phyloP scores from a whole-genome alignment of 352 stramenopile genomes.

The Phytophthora palmivora region DNA sequence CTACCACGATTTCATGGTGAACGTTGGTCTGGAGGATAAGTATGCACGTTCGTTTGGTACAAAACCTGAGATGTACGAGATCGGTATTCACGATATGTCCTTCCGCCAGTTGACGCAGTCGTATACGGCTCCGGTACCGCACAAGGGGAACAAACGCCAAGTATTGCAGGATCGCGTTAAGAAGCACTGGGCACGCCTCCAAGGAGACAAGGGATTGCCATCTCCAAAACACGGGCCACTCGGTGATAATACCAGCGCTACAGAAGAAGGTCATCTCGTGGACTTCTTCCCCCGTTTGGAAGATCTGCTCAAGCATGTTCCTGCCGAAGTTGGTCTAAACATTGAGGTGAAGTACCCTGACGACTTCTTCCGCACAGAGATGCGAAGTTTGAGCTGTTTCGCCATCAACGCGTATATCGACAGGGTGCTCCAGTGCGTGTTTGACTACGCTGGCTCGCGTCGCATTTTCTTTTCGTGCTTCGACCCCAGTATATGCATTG shows the following conservation, averaged over 20 bases:
- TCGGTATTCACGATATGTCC: conserved; percentile 76
- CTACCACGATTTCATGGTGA: conserved; percentile 84
- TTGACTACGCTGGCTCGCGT: conserved; percentile 62
- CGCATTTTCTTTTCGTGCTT: conserved; percentile 89
- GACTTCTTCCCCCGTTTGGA: conserved; percentile 77
- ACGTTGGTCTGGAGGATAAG: conserved; percentile 70
- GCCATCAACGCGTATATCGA: conserved; percentile 83
- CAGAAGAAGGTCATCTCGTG: conserved; percentile 62
- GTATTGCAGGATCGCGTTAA: conserved; percentile 59
- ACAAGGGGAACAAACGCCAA: conserved; percentile 40
- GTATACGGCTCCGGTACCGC: conserved; percentile 48
- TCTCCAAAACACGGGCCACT: conserved; percentile 16
- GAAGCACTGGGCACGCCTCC: conserved; percentile 72
- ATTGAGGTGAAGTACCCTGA: conserved; percentile 89
- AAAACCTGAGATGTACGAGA: conserved; percentile 61
- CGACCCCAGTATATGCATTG: conserved; percentile 69
- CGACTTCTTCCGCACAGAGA: conserved; percentile 40
- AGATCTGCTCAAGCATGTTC: conserved; percentile 74
- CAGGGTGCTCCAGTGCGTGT: conserved; percentile 72
- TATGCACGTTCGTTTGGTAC: conserved; percentile 49
- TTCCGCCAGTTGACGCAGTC: conserved; percentile 66
- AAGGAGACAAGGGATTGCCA: conserved; percentile 31
- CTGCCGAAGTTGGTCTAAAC: conserved; percentile 76
- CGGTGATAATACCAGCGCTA: conserved; percentile 10
- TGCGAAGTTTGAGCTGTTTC: conserved; percentile 62